Evolutionary conservation across 164 flowering plant genomes (phyloP), one percentile per base, ranked within the genome.

Genomic region (Echeveria elegans): DNA sequence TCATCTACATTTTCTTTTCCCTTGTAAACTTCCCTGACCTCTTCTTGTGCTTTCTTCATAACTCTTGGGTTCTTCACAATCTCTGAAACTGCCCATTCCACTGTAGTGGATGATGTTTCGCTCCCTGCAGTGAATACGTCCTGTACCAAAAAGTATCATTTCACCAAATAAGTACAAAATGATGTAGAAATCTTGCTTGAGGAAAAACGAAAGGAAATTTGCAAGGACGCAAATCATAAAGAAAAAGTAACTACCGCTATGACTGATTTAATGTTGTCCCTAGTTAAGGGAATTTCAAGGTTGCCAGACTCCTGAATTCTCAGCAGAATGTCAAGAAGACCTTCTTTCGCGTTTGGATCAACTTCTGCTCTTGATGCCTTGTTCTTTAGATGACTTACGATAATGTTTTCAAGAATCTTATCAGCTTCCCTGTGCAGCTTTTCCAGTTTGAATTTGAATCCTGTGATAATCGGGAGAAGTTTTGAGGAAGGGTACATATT

Each of bases 1-100:
- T 79, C 82, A 9, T 73, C 69, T 1, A 74, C 68, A 2, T 28
- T 36, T 47, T 68, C 70, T 53, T 68, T 72, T 21, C 36, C 52
- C 2, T 66, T 23, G 38, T 69, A 70, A 2, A 73, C 80, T 48
- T 69, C 45, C 52, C 80, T 71, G 12, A 79, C 77, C 56, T 79
- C 82, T 10, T 50, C 74, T 64, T 75, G 76, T 40, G 74, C 77
- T 66, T 73, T 74, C 9, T 70, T 63, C 74, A 77, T 63, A n/a
- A 70, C 70, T 45, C 58, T 53, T 0, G 83, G 81, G 61, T 72
- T 72, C 56, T 70, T 72, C 45, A 78, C 21, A 69, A 77, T 38
- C 66, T 80, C 83, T 0, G 81, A 21, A 74, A 80, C 73, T 12
- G 79, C 77, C 83, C 83, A 80, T 2, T 73, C 74, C 1, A 76